Evolutionary conservation across 2,329 filamentous ascomycete genomes (phyloP), one percentile per base, ranked within the genome.

Genomic region (Ophiocordyceps camponoti-leonardi): DNA sequence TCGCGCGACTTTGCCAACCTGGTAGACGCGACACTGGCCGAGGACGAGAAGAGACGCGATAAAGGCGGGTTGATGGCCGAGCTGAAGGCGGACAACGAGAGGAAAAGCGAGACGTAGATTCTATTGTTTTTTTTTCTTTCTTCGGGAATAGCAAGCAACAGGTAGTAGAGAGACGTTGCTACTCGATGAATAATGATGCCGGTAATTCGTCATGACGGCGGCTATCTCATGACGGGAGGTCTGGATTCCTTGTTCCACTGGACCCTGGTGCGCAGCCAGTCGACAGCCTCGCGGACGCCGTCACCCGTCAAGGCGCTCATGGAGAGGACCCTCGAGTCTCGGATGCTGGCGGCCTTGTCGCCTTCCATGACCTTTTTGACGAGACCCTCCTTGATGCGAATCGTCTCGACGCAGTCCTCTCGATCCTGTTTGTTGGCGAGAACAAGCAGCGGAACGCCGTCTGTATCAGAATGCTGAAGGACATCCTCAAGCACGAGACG

Each of bases 371-470:
- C 88, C 67, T 84, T 87, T 65, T 94, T 83, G 44, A 98, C 88
- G 46, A 96, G 71, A 0, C 90, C 92, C 62, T 98, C 92, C 66
- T 98, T 98, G 59, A 98, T 95, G 52, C 87, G 73, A 49, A 96
- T 90, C 2, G 95, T 92, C 71, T 98, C 92, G 45, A 96, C 85
- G 54, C 90, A 96, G 63, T 96, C 92, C 64, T 98, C 92, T 2
- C 90, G 71, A 61, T 98, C 92, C 67, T 98, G 92, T 66, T 98
- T 98, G 61, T 98, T 98, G 49, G 92, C 92, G 52, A 98, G 67
- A 43, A 98, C 85, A 46, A 98, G 67, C 46, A 98, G 72, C 20
- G 92, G 92, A 49, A 98, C 87, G 13, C 92, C 90, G 54, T 87
- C 85, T 2, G 90, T 85, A 58, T 94, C 87, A 40, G 83, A 77